Evolutionary conservation across 768 basidiomycete species (phyloP), one percentile per base, ranked within the genome.

Genomic region (Chalciporus sphaerocephalus): DNA sequence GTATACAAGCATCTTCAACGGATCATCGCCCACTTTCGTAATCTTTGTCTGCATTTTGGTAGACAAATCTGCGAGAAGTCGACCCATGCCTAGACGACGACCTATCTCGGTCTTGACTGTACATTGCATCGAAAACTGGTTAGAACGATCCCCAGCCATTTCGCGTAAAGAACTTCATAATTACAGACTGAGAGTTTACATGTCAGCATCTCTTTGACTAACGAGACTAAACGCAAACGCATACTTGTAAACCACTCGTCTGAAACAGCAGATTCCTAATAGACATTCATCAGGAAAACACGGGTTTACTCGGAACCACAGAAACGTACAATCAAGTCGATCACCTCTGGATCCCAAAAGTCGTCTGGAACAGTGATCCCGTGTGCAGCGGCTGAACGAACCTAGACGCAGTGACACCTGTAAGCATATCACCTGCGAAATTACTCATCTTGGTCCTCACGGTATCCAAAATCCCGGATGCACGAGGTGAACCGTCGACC

Each of bases 211-310:
- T 10, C 12, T 5, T 30, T 10, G n/a, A n/a, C n/a, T n/a, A 10
- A 5, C 13, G 22, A 21, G 28, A 42, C 17, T 23, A 12, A 33
- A 36, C 27, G 18, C 22, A 22, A 13, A 2, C 25, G 60, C 66
- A 20, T 52, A 70, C 83, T 79, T 69, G 77, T 73, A 60, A 85
- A 92, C 87, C 88, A 91, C 61, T 92, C 88, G 38, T 74, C 75
- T 20, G 85, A 78, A 4, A 87, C 81, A 16, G 86, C 87, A 43
- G 72, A 71, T 66, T 92, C 85, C 83, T 87, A 35, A 43, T 28
- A 20, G 27, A 25, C 11, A 17, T 37, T 17, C 16, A 15, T 37
- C 27, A 45, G 37, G 38, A 11, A 39, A 18, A 16, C 9, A 32
- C 27, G 5, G 22, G 1, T 28, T 21, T 27, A 20, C 3, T 16